Conservation (phyloP, 495 filamentous ascomycete genomes). For the Opeltia flavorubescens region DNA sequence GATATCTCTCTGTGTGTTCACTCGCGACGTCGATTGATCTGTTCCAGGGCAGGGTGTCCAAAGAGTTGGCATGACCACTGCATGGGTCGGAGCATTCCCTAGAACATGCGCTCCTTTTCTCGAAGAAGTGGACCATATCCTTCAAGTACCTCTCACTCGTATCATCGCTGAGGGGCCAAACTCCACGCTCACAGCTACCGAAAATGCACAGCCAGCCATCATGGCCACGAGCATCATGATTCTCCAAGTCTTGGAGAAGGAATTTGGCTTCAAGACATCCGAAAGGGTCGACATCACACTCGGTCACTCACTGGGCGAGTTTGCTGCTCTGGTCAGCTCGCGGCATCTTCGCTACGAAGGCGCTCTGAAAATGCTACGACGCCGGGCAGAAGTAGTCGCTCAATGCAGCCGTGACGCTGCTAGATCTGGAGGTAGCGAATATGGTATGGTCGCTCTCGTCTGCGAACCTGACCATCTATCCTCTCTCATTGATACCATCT, state of each 20-base stretch:
- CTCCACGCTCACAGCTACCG: conserved; percentile 59
- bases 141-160: conserved; percentile 54
- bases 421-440: conserved; percentile 48
- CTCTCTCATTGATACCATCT: conserved; percentile 52
- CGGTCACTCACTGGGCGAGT: conserved; percentile 92
- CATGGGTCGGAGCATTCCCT: conserved; percentile 78
- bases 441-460: conserved; percentile 89
- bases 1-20: not conserved
- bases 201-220: conserved; percentile 87
- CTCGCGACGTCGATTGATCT: conserved; percentile 1
- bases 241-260: conserved; percentile 71
- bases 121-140: conserved; percentile 66
- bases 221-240: conserved; percentile 89
- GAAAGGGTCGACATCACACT: conserved; percentile 67
- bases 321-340: conserved; percentile 74
- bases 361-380: conserved; percentile 60
- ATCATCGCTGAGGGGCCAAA: conserved; percentile 72
- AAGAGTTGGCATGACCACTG: conserved; percentile 75
- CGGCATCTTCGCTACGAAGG: conserved; percentile 66
- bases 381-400: conserved; percentile 75
- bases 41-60: conserved; percentile 80
- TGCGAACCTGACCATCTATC: conserved; percentile 64
- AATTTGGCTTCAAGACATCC: conserved; percentile 61
- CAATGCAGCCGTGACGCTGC: conserved; percentile 51
- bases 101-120: conserved; percentile 53